Conservation (phyloP, 192 early-diverging fungal genomes). For the Phlyctochytrium bullatum region DNA sequence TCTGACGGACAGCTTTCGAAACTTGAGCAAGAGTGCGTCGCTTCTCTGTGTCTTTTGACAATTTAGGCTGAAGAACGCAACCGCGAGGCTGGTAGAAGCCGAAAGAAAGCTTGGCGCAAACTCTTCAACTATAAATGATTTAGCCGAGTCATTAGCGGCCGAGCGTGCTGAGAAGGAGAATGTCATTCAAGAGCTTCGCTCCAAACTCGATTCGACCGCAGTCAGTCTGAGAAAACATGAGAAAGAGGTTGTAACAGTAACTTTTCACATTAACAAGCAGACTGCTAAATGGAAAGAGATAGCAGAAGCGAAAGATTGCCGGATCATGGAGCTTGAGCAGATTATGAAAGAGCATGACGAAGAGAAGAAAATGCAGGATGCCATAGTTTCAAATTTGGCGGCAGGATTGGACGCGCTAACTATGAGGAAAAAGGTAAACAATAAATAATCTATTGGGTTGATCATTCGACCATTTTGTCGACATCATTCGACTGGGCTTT, state of each 20-base stretch:
- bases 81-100: no score
- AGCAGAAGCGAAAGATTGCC: not conserved
- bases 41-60: no score
- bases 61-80: no score
- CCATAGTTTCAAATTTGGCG: not conserved
- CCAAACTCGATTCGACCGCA: not conserved
- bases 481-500: no score
- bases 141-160: not conserved
- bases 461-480: no score
- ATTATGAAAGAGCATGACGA: not conserved
- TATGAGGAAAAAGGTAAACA: not conserved
- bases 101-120: not conserved
- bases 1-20: no score
- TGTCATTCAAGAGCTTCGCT: not conserved
- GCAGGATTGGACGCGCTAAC: not conserved
- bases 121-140: not conserved
- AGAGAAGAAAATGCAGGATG: not conserved
- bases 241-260: not conserved
- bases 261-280: no score
- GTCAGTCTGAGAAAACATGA: not conserved
- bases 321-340: not conserved
- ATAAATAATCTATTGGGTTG: slow-evolving; percentile 2
- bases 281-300: no score
- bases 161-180: not conserved
- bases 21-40: no score